Evolutionary conservation across 768 basidiomycete genomes (phyloP), one percentile per base, ranked within the genome.

Genomic region (Termitomyces sp.): DNA sequence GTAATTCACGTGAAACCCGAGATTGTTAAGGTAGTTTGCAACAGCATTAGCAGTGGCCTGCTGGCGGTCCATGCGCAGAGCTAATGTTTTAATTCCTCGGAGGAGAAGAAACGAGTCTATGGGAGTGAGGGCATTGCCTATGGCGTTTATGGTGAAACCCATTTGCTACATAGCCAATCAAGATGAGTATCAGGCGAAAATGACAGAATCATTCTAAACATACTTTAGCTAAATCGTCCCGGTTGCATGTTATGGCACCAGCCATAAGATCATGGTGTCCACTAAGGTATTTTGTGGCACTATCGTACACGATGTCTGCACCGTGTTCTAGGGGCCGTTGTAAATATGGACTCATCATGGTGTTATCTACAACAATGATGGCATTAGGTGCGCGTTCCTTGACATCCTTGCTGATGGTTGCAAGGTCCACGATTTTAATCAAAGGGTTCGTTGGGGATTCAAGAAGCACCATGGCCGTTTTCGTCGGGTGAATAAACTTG

Each of bases 201-300:
- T 60, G 35, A 19, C 8, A 45, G 43, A 54, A 31, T 14, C 48
- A 29, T 16, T 2, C 23, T 31, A 19, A 31, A 38, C 75, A 35
- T 60, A 89, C 89, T 81, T 95, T 90, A 57, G 90, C 90, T 49
- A 98, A 66, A 64, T 97, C 95, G 55, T 95, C 93, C 50, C 90
- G 78, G 74, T 95, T 91, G 75, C 95, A 97, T 27, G 86, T 87
- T 62, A 98, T 90, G 44, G 92, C 86, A 58, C 97, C 97, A 0
- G 97, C 96, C 97, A 99, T 99, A 61, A 99, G 85, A 69, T 99
- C 97, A 73, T 99, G 97, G 67, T 99, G 97, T 8, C 97, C 97
- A 56, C 91, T 94, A 45, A 99, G 80, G 72, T 98, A 98, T 69
- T 99, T 99, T 23, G 97, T 98, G 10, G 87, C 97, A 58, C 93